Base-by-base conservation (phyloP, 441 rosid genomes). In the Jatropha multifida region DNA sequence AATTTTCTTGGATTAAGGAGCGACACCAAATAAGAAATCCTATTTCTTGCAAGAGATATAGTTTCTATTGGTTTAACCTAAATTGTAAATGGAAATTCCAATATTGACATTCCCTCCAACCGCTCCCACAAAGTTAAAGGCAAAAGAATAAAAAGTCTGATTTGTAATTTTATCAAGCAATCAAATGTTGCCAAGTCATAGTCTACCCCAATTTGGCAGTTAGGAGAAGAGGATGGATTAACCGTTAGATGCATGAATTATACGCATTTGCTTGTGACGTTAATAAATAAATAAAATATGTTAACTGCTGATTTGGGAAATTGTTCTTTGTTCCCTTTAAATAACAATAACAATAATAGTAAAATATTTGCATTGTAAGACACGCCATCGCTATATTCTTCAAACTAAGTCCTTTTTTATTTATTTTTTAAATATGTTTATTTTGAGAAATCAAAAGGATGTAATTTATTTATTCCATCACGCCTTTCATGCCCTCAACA, bases 221-320 rank as follows among this genome's bases (percentile, higher is more conserved):
- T 75, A 7, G 72, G 73, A 58, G 20, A 37, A 40, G 23, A 15
- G 17, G 65, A 58, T 67, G 5, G 32, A 55, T 75, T 60, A 59
- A 32, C 73, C 6, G 51, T 67, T 58, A 20, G 73, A 75, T 75
- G 54, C 73, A 42, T 68, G 56, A 18, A 70, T 56, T 56, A 56
- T 3, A 15, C 9, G 3, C 13, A 49, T 49, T 49, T 49, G 1
- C 0, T 49, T 49, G 0, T 49, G 52, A 7, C 13, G 0, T 2
- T 9, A 49, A 49, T 9, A 49, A 49, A 49, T 7, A 49, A 48
- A 8, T 9, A 49, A 49, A 49, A 49, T 5, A 32, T 32, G 32
- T 18, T 41, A 27, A 37, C 37, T 51, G 38, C 46, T 74, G 0
- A 66, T 59, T 46, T 65, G 42, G 32, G 58, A 55, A 27, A 55